These are phyloP conservation scores for Xerocomellus amylosporus DNA, from an alignment of 768 basidiomycete species.

Conservation along the genomic window DNA sequence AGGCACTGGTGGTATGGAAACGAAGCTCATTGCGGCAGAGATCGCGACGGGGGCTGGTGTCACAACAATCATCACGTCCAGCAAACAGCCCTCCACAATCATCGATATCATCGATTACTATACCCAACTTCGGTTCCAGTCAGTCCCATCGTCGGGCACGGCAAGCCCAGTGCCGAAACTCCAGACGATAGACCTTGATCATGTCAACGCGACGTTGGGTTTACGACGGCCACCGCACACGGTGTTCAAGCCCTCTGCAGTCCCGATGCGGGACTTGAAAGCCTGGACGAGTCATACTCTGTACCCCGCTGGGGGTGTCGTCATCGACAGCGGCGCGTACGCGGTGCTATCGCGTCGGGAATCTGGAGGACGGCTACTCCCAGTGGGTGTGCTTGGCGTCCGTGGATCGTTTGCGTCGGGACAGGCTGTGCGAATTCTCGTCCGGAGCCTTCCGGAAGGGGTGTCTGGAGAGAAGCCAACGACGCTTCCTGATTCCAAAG, in stretches of 20 bases:
- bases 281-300: conserved; percentile 98
- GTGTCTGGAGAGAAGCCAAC: conserved; percentile 26
- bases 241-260: conserved; percentile 69
- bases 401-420: conserved; percentile 90
- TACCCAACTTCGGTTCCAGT: conserved; percentile 38
- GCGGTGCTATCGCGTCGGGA: conserved; percentile 79
- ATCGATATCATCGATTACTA: conserved; percentile 82
- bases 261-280: conserved; percentile 83
- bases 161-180: conserved; percentile 27
- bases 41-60: conserved; percentile 95
- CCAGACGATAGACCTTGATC: conserved; percentile 24
- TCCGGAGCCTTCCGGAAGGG: conserved; percentile 40
- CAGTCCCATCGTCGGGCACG: conserved; percentile 35
- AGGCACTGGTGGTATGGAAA: conserved; percentile 99
- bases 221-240: conserved; percentile 76
- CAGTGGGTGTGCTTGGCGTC: conserved; percentile 86
- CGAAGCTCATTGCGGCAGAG: conserved; percentile 97
- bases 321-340: conserved; percentile 89
- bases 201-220: conserved; percentile 20
- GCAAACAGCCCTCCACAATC: conserved; percentile 72
- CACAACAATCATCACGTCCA: conserved; percentile 85
- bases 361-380: conserved; percentile 88
- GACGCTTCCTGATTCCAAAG: conserved; percentile 19
- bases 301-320: conserved; percentile 80
- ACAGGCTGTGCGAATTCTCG: conserved; percentile 86